A percentile compares a stretch with the other conserved stretches of the same genome.
Evolutionary conservation across 1,284 basidiomycete species (phyloP).

Genomic region (Bondarzewia mesenterica): DNA sequence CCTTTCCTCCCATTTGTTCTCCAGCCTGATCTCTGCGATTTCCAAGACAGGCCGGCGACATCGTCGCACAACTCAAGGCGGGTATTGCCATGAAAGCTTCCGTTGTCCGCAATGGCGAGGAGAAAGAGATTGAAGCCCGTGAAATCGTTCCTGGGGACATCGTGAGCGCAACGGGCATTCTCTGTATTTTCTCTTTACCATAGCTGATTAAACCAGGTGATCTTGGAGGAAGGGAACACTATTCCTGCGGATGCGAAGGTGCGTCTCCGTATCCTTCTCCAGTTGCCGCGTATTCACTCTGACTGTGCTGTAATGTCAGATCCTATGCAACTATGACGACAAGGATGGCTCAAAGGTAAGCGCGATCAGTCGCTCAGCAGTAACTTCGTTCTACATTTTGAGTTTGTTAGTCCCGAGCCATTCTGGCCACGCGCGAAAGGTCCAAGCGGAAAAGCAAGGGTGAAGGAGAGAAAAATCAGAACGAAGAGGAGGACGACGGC

Average conservation of each 20-base stretch:
- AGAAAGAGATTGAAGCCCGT: constrained; percentile 41
- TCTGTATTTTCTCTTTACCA: too few relatives aligned
- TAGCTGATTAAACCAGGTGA: too few relatives aligned
- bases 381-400: background rate
- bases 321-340: constrained; percentile 36
- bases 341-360: constrained; percentile 28
- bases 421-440: background rate
- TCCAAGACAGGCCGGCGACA: constrained; percentile 32
- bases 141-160: constrained; percentile 50
- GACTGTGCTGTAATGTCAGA: constrained; percentile 26
- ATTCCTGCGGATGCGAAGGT: constrained; percentile 41
- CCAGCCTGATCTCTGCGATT: background rate
- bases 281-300: constrained; percentile 13
- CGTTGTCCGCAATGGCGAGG: constrained; percentile 36
- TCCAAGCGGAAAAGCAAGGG: background rate
- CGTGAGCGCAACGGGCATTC: constrained; percentile 6
- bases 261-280: constrained; percentile 6
- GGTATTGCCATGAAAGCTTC: constrained; percentile 40
- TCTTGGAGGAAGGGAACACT: constrained; percentile 39
- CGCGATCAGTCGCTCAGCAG: background rate
- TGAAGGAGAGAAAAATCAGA: too few relatives aligned
- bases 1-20: background rate
- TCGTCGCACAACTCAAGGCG: constrained; percentile 45
- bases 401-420: background rate
- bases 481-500: constrained; percentile 9